Base-by-base conservation (phyloP, 1,284 basidiomycete genomes). In the Phylloporus sp. region DNA sequence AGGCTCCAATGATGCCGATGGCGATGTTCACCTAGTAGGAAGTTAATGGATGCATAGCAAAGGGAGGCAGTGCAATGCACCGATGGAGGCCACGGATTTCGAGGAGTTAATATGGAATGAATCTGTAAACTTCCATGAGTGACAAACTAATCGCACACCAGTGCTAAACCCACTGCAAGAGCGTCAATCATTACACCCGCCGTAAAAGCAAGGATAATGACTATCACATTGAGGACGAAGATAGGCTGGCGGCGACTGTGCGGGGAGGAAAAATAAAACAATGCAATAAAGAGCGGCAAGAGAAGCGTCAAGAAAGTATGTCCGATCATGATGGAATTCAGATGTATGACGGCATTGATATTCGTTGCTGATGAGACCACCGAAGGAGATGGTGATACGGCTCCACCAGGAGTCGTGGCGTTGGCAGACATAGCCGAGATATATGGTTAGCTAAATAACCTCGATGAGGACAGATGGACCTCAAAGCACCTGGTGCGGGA, bases 261-360 rank as follows among this genome's bases (percentile, higher is more conserved):
- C 0, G 71, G 61, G 2, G 72, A 74, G 8, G 77, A 78, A n/a
- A 74, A 70, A 37, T 74, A 68, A 53, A 78, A 70, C 32, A 76
- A 49, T 32, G 74, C 68, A 11, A 76, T 64, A 6, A 76, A 47
- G 52, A 76, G 75, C 37, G 74, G 72, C 1, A 78, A 26, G 3
- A 77, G 68, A 17, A 78, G 69, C 7, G 68, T 68, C 47, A 67
- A 56, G 50, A 74, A 76, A 1, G 75, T 74, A 42, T 74, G 74
- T 6, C 56, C 64, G 11, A 74, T 71, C 64, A 74, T 64, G 52
- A 73, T 42, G 18, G 68, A 57, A n/a, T 65, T 60, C 12, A 76
- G 7, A 6, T 61, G 68, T 32, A 72, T 63, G 55, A 68, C 32
- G 20, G 58, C 61, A 42, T 63, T 59, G 50, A n/a, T 24, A 40